These are phyloP conservation scores for Pythium aquatile DNA, from an alignment of 352 stramenopile species.

Conservation along the genomic window DNA sequence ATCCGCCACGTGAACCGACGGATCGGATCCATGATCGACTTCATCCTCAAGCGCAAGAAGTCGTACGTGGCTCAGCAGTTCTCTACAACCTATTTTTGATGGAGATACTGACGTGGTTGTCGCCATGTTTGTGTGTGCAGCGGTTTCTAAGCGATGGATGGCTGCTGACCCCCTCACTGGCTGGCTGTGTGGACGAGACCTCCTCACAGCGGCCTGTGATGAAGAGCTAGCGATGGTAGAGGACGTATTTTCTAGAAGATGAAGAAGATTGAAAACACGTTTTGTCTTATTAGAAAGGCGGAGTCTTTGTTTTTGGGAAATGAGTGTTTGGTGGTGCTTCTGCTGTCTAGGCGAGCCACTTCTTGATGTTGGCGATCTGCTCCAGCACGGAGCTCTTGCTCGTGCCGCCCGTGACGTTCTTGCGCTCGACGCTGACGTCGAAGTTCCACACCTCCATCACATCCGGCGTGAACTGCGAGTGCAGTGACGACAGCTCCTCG, in stretches of 20 bases:
- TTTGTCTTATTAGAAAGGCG: slow-evolving; percentile 1
- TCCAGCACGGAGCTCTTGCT: slow-evolving; percentile 75
- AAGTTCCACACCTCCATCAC: slow-evolving; percentile 91
- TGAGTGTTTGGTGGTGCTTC: neutral
- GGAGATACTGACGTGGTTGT: neutral
- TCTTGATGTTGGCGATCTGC: slow-evolving; percentile 78
- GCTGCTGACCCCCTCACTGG: neutral
- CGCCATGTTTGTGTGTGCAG: slow-evolving; percentile 10
- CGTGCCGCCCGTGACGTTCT: slow-evolving; percentile 87
- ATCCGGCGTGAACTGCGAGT: slow-evolving; percentile 88
- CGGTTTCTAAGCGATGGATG: slow-evolving; percentile 18
- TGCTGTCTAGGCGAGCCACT: slow-evolving; percentile 44
- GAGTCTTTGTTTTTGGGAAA: too few species aligned
- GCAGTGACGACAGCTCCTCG: slow-evolving; percentile 86
- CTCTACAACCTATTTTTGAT: too few species aligned
- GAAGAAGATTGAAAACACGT: neutral
- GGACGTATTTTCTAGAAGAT: neutral
- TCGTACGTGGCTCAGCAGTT: slow-evolving; percentile 37
- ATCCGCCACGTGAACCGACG: slow-evolving; percentile 81
- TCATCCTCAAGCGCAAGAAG: slow-evolving; percentile 82
- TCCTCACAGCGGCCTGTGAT: neutral
- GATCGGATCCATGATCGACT: slow-evolving; percentile 84
- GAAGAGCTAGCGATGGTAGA: too few species aligned
- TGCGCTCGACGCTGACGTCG: slow-evolving; percentile 88
- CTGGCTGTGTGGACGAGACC: neutral